Percentiles rank a stretch among this genome's conserved stretches.
Conservation (phyloP, 352 stramenopile genomes). For the Globisporangium recalcitrans region DNA sequence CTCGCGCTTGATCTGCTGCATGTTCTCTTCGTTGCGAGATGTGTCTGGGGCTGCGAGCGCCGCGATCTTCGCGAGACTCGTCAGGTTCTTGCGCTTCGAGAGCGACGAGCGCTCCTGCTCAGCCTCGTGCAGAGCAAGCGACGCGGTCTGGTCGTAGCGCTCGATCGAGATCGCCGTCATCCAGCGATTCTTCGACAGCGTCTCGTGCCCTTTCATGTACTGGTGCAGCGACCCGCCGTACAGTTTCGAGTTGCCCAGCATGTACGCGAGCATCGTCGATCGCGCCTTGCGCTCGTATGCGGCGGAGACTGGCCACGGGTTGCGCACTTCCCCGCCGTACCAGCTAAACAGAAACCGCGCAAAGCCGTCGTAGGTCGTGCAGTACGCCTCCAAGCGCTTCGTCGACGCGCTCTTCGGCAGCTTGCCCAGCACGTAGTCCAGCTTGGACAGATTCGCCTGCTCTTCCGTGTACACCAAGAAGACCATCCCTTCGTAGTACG, state of each 20-base stretch:
- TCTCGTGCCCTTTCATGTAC: constrained; percentile 58
- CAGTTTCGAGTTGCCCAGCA: constrained; percentile 57
- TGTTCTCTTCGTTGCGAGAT: constrained; percentile 25
- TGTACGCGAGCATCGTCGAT: constrained; percentile 49
- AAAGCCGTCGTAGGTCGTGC: constrained; percentile 48
- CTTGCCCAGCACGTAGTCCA: constrained; percentile 72
- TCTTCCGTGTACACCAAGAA: constrained; percentile 66
- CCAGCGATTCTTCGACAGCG: constrained; percentile 58
- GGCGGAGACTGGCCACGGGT: constrained; percentile 48
- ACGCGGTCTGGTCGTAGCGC: constrained; percentile 55
- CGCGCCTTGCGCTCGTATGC: constrained; percentile 19
- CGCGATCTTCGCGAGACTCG: constrained; percentile 78
- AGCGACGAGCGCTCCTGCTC: constrained; percentile 46
- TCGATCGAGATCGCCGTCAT: constrained; percentile 60
- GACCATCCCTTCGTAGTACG: constrained; percentile 84
- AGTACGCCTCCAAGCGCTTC: constrained; percentile 67
- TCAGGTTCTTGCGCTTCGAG: constrained; percentile 64
- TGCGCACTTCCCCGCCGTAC: constrained; percentile 67
- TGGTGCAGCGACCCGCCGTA: constrained; percentile 51
- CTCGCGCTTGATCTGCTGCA: constrained; percentile 62
- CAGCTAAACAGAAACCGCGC: constrained; percentile 66
- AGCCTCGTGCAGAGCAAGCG: constrained; percentile 51
- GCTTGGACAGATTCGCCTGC: constrained; percentile 41
- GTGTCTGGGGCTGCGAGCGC: constrained; percentile 45
- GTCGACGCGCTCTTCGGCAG: constrained; percentile 39